Evolutionary conservation across 1,284 basidiomycete species (phyloP).

Genomic region (Malassezia sympodialis): DNA sequence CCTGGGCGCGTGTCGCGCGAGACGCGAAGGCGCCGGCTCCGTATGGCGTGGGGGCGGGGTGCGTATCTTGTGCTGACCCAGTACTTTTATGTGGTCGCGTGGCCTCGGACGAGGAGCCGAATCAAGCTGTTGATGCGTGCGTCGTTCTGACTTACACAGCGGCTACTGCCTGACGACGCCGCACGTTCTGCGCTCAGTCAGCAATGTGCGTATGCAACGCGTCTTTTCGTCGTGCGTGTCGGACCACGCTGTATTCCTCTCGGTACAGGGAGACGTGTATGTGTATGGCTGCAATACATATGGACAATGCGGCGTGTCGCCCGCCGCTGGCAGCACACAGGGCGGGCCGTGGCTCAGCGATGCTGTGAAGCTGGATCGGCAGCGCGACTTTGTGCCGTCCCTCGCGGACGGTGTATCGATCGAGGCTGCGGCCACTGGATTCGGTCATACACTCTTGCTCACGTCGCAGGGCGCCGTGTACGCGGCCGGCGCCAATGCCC

Average conservation of each 20-base stretch:
- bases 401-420: conserved; percentile 59
- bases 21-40: neutral
- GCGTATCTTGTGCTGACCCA: conserved; percentile 2
- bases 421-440: conserved; percentile 69
- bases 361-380: conserved; percentile 52
- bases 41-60: conserved; percentile 13
- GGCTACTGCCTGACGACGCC: conserved; percentile 71
- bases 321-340: conserved; percentile 33
- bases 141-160: neutral
- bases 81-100: conserved; percentile 14
- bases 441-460: conserved; percentile 71
- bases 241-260: conserved; percentile 29
- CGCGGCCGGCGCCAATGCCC: conserved; percentile 68
- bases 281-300: conserved; percentile 68
- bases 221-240: conserved; percentile 32
- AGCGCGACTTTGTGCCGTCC: conserved; percentile 38
- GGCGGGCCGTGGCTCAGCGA: conserved; percentile 56
- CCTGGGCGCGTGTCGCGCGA: conserved; percentile 4
- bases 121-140: neutral
- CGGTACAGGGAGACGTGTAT: conserved; percentile 65
- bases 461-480: conserved; percentile 71
- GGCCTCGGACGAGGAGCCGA: neutral
- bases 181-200: conserved; percentile 73
- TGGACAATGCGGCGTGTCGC: conserved; percentile 50
- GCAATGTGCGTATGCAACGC: conserved; percentile 55